Evolutionary conservation across 371 early-diverging fungal species (phyloP), one percentile per base, ranked within the genome.

Genomic region (Haplosporangium sp.): DNA sequence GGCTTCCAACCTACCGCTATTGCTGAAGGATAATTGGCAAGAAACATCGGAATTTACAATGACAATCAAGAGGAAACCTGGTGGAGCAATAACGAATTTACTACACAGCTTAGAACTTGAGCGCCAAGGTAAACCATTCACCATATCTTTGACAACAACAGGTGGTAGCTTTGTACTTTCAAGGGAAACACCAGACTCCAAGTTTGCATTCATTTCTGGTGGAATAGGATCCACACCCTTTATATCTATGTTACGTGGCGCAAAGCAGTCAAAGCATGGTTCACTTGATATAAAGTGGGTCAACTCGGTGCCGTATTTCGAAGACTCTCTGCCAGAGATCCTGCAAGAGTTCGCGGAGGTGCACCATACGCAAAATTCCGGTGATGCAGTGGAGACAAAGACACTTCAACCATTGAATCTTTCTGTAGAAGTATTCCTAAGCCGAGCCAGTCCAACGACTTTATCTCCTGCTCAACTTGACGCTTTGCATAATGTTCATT

Each of bases 201-300:
- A 67, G 44, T 47, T 70, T 6, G 60, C 70, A 4, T 34, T 78
- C 6, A 63, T 78, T 19, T 72, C 78, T 37, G 78, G 78, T 11
- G 78, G 78, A 5, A 78, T 78, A 34, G 78, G 78, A 9, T 69
- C 70, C 2, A 78, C 78, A 0, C 78, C 78, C 2, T 78, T 78
- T 37, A 60, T 78, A 15, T 73, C 78, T 10, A 78, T 78, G 78
- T 47, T 78, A 35, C 66, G 74, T 5, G 78, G 78, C 4, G 59
- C 69, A 8, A 59, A 65, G 38, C 69, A 69, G 47, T 17, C 37
- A 27, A 19, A 19, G 40, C 17, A 56, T 4, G 48, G 60, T 0
- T 48, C 69, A 5, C 7, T 69, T 3, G 69, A 72, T 2, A 66
- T 78, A 20, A 61, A 67, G 2, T 73, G 73, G 73, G 37, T 78